Conservation (phyloP, 2,329 filamentous ascomycete species). For the Nothopassalora personata region DNA sequence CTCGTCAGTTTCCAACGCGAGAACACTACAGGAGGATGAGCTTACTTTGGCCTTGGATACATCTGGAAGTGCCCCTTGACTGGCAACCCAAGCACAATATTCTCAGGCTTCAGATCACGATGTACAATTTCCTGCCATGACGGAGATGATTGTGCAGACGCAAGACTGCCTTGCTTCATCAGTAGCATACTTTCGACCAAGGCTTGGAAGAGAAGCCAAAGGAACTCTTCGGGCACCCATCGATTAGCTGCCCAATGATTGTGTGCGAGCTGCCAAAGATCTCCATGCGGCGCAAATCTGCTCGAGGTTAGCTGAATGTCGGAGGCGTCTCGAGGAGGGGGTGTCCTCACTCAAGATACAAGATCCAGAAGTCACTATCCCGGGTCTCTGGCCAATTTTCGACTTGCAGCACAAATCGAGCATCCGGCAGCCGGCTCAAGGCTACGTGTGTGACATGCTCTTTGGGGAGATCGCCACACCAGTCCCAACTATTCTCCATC, state of each 20-base stretch:
- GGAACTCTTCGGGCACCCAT: slow-evolving; percentile 12
- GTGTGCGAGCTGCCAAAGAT: neutral
- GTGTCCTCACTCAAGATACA: neutral
- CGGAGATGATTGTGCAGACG: too few relatives aligned
- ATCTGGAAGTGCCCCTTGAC: neutral
- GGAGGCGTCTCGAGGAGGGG: too few relatives aligned
- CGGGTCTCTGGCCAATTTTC: neutral
- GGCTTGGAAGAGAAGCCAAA: slow-evolving; percentile 13
- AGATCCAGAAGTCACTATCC: neutral
- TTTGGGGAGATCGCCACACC: neutral
- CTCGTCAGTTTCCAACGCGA: neutral
- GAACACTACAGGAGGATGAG: neutral
- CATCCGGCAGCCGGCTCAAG: neutral
- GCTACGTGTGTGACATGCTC: neutral
- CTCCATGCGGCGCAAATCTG: neutral
- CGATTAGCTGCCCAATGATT: neutral
- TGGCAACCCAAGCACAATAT: slow-evolving; percentile 65
- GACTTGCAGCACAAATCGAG: neutral
- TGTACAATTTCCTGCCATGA: slow-evolving; percentile 43
- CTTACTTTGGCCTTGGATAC: slow-evolving; percentile 6
- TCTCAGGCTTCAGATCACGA: slow-evolving; percentile 94
- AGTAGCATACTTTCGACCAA: slow-evolving; percentile 12
- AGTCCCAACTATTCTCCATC: neutral
- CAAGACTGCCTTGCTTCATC: slow-evolving; percentile 10
- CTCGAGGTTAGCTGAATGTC: neutral